These are phyloP conservation scores for Halophytophthora batemanensis DNA, from an alignment of 352 stramenopile species.

Conservation along the genomic window DNA sequence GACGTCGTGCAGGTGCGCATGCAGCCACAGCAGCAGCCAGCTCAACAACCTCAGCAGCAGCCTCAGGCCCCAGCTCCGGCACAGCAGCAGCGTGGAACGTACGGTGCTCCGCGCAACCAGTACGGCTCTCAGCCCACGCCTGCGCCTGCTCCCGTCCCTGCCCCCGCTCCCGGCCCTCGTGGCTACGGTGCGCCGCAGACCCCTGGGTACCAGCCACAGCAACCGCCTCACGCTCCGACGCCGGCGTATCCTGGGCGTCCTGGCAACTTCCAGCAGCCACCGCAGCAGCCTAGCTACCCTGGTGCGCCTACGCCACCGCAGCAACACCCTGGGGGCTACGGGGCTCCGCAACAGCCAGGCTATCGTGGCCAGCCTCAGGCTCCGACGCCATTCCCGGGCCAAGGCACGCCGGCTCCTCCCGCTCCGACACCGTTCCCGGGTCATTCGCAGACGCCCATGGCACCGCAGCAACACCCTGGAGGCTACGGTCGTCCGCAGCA, in stretches of 20 bases:
- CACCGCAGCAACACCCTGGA: conserved; percentile 22
- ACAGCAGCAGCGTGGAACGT: conserved; percentile 30
- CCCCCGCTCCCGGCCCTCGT: conserved; percentile 26
- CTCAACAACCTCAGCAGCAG: conserved; percentile 31
- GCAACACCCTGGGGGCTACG: conserved; percentile 29
- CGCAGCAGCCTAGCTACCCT: conserved; percentile 32
- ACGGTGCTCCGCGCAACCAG: conserved; percentile 33
- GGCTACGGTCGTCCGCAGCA: conserved; percentile 40
- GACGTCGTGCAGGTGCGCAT: conserved; percentile 64
- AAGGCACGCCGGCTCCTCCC: conserved; percentile 2
- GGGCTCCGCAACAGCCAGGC: conserved; percentile 33
- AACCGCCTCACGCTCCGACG: conserved; percentile 28
- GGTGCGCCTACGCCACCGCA: conserved; percentile 24
- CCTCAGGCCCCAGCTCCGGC: conserved; percentile 25
- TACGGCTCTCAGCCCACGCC: conserved; percentile 35
- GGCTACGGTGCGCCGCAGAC: conserved; percentile 30
- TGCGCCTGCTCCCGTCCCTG: conserved; percentile 22
- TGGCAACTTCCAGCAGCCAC: conserved; percentile 29
- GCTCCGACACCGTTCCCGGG: conserved; percentile 33
- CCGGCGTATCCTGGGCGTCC: conserved; percentile 39
- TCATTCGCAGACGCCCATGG: conserved; percentile 23
- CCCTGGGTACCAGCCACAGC: conserved; percentile 39
- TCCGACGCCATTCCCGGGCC: conserved; percentile 32
- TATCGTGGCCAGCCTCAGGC: conserved; percentile 28
- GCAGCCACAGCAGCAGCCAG: conserved; percentile 37